Conservation (phyloP, 2,329 filamentous ascomycete species). For the Arthrobotrys megalospora region DNA sequence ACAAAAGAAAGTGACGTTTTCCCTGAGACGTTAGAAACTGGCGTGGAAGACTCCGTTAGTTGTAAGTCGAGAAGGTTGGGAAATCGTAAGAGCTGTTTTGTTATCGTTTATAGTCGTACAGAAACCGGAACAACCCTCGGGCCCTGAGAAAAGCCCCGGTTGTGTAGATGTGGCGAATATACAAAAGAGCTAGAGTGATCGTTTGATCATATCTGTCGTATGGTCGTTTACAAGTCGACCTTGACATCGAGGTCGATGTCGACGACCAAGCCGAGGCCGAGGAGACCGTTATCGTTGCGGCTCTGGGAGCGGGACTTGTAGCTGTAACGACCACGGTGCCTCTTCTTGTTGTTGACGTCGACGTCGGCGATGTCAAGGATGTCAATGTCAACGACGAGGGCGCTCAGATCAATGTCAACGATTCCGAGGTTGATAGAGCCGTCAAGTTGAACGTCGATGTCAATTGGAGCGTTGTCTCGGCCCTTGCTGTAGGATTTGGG, state of each 20-base stretch:
- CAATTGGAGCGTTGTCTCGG: constrained; percentile 33
- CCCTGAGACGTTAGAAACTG: background rate
- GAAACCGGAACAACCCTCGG: constrained; percentile 44
- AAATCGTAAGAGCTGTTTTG: background rate
- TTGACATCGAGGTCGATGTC: constrained; percentile 23
- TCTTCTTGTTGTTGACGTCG: constrained; percentile 34
- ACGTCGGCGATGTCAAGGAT: constrained; percentile 29
- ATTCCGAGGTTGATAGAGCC: constrained; percentile 40
- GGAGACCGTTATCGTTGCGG: background rate
- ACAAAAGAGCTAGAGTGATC: constrained; percentile 1
- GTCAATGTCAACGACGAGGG: constrained; percentile 29
- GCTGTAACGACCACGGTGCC: constrained; percentile 45
- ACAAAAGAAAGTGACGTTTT: constrained; percentile 3
- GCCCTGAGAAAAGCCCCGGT: constrained; percentile 41
- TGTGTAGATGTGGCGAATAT: constrained; percentile 10
- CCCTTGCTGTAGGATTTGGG: constrained; percentile 40
- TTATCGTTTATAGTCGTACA: constrained; percentile 12
- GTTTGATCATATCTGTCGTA: background rate
- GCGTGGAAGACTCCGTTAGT: constrained; percentile 22
- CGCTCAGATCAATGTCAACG: constrained; percentile 9
- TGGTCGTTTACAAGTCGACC: constrained; percentile 30
- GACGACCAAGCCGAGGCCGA: constrained; percentile 32
- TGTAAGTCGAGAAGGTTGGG: background rate
- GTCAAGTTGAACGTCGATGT: constrained; percentile 43
- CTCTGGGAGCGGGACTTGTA: constrained; percentile 35